A percentile compares a stretch with the other conserved stretches of the same genome.
Conservation (phyloP, 805 yeast genomes). For the Candida verbasci region DNA sequence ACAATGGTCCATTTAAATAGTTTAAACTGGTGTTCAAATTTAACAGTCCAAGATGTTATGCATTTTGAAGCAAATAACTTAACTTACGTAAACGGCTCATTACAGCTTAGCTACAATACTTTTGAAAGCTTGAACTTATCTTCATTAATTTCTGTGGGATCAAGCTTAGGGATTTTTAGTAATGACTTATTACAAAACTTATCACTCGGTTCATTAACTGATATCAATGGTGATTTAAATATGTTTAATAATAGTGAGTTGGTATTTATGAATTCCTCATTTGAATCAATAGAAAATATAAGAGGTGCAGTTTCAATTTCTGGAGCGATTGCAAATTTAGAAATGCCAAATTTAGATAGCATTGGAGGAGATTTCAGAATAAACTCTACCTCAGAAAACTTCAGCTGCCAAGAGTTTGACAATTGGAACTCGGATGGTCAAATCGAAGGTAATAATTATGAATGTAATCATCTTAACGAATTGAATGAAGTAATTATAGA, state of each 20-base stretch:
- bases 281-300: conserved; percentile 26
- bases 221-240: conserved; percentile 39
- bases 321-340: conserved; percentile 36
- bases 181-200: conserved; percentile 37
- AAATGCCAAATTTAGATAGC: conserved; percentile 31
- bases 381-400: conserved; percentile 30
- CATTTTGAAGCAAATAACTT: conserved; percentile 28
- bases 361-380: conserved; percentile 41
- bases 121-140: conserved; percentile 27
- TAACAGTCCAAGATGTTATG: conserved; percentile 39
- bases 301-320: conserved; percentile 38
- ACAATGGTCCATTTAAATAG: conserved; percentile 29
- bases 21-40: conserved; percentile 39
- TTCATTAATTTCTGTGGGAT: conserved; percentile 31
- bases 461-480: conserved; percentile 29
- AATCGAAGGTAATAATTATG: conserved; percentile 43
- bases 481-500: background rate
- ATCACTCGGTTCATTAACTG: conserved; percentile 22
- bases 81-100: conserved; percentile 37
- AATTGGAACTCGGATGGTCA: conserved; percentile 25
- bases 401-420: conserved; percentile 33
- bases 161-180: conserved; percentile 37
- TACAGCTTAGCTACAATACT: conserved; percentile 36
- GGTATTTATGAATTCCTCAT: conserved; percentile 24
- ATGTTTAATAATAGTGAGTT: conserved; percentile 38